Evolutionary conservation across 139 green algal species (phyloP).

Genomic region (Chlamydomonas schloesseri): DNA sequence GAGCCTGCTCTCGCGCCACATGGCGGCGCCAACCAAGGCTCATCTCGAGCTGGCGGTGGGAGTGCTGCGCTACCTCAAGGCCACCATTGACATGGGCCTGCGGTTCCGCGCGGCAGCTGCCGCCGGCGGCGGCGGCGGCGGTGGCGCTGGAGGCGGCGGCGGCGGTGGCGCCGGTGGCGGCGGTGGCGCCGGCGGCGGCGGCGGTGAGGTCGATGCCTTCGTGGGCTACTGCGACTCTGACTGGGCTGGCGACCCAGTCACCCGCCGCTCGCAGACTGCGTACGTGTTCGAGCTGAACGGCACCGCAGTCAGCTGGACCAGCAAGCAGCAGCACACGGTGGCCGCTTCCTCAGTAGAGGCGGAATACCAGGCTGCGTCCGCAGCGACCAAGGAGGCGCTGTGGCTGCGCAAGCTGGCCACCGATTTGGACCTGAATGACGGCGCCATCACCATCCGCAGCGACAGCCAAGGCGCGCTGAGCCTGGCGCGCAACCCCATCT

Average conservation of each 20-base stretch:
- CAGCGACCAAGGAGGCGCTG: not conserved
- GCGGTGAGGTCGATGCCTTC: not conserved
- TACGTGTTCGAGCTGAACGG: constrained; percentile 9
- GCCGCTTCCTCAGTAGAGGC: not conserved
- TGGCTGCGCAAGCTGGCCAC: too few relatives aligned
- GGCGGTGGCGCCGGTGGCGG: too few relatives aligned
- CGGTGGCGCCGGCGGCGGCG: too few relatives aligned
- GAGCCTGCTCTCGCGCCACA: not conserved
- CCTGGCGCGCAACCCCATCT: too few relatives aligned
- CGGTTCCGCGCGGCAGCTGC: not conserved
- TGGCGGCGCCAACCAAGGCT: not conserved
- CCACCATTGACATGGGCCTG: not conserved
- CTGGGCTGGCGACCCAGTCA: constrained; percentile 3
- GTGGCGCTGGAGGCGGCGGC: too few relatives aligned
- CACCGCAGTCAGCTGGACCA: constrained; percentile 28
- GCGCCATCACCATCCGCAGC: not conserved
- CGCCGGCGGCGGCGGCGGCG: too few relatives aligned
- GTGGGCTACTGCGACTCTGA: not conserved
- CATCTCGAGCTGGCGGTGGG: not conserved
- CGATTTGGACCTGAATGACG: not conserved
- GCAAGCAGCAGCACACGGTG: not conserved
- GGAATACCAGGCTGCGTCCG: not conserved
- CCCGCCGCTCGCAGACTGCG: constrained; percentile 16
- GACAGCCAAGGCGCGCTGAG: not conserved
- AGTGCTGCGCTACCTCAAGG: not conserved